Evolutionary conservation across 768 basidiomycete genomes (phyloP).

Genomic region (Grammothele lineata): DNA sequence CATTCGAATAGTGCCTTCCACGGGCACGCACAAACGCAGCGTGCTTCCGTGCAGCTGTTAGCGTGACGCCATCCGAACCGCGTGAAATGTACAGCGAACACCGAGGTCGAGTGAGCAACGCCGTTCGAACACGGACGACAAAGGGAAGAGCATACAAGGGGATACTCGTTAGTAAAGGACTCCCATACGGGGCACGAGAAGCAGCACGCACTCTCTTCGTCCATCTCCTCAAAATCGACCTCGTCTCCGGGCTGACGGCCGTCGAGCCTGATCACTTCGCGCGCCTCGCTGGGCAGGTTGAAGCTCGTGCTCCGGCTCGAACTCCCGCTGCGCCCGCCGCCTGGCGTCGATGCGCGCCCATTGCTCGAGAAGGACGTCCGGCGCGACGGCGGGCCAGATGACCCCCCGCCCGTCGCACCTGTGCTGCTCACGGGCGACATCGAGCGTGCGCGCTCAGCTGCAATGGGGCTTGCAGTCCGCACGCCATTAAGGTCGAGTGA

Average conservation of each 20-base stretch:
- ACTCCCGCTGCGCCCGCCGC: slow-evolving; percentile 57
- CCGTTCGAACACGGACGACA: too few relatives aligned
- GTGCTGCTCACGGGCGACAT: slow-evolving; percentile 40
- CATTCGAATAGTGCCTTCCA: slow-evolving; percentile 84
- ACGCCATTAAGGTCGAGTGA: slow-evolving; percentile 57
- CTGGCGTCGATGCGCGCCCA: slow-evolving; percentile 46
- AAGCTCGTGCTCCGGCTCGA: slow-evolving; percentile 82
- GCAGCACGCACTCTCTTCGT: slow-evolving; percentile 69
- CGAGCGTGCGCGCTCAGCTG: slow-evolving; percentile 29
- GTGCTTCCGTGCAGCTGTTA: slow-evolving; percentile 77
- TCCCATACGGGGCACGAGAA: neutral
- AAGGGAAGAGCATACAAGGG: too few relatives aligned
- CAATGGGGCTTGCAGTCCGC: slow-evolving; percentile 33
- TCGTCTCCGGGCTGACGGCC: slow-evolving; percentile 42
- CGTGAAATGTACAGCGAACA: too few relatives aligned
- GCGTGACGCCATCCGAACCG: too few relatives aligned
- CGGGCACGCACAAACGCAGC: slow-evolving; percentile 77
- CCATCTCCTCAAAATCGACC: slow-evolving; percentile 82
- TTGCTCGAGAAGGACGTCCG: slow-evolving; percentile 68
- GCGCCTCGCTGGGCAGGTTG: slow-evolving; percentile 68
- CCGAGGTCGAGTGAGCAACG: too few relatives aligned
- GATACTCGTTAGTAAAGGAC: too few relatives aligned
- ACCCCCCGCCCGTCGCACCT: slow-evolving; percentile 49
- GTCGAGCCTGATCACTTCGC: slow-evolving; percentile 51
- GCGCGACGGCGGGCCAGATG: slow-evolving; percentile 69